A percentile compares a stretch with the other conserved stretches of the same genome.
phyloP scores from a whole-genome alignment of 768 basidiomycete species.

The Crucibulum laeve region DNA sequence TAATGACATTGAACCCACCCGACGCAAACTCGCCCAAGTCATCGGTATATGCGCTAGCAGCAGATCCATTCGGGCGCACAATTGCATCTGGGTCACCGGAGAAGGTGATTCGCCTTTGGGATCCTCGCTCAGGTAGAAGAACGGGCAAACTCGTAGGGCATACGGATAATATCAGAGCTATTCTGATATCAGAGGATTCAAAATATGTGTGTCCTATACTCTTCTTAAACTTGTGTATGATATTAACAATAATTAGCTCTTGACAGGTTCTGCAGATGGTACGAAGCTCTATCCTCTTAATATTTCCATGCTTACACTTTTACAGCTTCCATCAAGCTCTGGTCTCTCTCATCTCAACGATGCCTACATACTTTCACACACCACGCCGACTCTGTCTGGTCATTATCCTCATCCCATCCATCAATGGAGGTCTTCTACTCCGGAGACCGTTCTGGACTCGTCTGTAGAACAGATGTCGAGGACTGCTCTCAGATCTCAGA shows the following conservation, averaged over 20 bases:
- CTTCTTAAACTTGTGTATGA: conserved; percentile 5
- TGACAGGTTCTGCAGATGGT: conserved; percentile 83
- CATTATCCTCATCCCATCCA: conserved; percentile 83
- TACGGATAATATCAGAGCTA: conserved; percentile 93
- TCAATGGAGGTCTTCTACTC: conserved; percentile 89
- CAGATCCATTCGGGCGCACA: conserved; percentile 73
- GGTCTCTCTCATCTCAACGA: conserved; percentile 86
- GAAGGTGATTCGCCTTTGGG: conserved; percentile 88
- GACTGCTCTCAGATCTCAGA: conserved; percentile 76
- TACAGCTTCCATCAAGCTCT: conserved; percentile 81
- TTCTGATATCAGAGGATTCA: conserved; percentile 86
- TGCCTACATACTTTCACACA: conserved; percentile 96
- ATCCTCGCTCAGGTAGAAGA: conserved; percentile 80
- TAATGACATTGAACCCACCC: conserved; percentile 64
- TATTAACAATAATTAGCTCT: conserved; percentile 38
- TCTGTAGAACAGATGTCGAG: conserved; percentile 91
- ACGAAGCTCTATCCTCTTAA: conserved; percentile 9
- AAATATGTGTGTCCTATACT: conserved; percentile 63
- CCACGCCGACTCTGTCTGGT: conserved; percentile 94
- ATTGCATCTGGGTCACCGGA: conserved; percentile 92
- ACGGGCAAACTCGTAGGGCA: conserved; percentile 90
- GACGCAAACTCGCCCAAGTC: conserved; percentile 65
- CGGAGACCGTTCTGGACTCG: conserved; percentile 85
- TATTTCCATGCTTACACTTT: conserved; percentile 5
- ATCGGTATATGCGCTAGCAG: conserved; percentile 74